Base-by-base conservation (phyloP, 1,284 basidiomycete genomes). In the Ceratobasidium sp. region DNA sequence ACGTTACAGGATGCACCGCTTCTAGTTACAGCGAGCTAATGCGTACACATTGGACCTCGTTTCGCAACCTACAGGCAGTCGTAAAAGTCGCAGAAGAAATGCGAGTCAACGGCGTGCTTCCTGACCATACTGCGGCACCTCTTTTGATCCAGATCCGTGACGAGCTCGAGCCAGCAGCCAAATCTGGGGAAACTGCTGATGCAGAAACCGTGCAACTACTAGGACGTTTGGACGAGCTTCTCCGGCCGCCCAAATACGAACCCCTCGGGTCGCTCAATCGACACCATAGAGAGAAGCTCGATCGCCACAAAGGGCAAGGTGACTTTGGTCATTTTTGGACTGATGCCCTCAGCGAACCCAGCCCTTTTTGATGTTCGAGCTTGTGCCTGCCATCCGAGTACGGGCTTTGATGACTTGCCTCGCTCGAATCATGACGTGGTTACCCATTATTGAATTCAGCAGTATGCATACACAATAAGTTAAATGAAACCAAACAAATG, bases 1-100 rank as follows among this genome's bases (percentile, higher is more conserved):
- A 92, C 79, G 90, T 95, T 30, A 90, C 92, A 77, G 94, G 93
- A 2, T 96, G 94, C 79, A 91, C 92, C 4, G 92, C 93, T 0
- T 84, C 85, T 3, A 91, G 89, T 0, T 96, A 96, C 81, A 94
- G 95, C 79, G 92, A 96, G 80, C 84, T 94, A 36, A 86, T 96
- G 48, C 83, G 86, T 76, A 92, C 90, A 12, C 87, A 87, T 34
- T 96, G 94, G 94, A 81, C 82, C n/a, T 87, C 85, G 73, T 94
- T 95, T 83, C 86, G 86, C 18, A 92, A 96, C 80, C 81, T 95
- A 39, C 84, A 86, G 55, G 92, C 90, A 21, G 89, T 94, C 0
- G 85, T 85, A 65, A 85, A 86, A 28, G 87, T 89, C 18, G 81
- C 95, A 4, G 85, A 88, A 73, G 94, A 96, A 80, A 96, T 96